Base-by-base conservation (phyloP, 306 rosid genomes). In the Hippophae tibetana region DNA sequence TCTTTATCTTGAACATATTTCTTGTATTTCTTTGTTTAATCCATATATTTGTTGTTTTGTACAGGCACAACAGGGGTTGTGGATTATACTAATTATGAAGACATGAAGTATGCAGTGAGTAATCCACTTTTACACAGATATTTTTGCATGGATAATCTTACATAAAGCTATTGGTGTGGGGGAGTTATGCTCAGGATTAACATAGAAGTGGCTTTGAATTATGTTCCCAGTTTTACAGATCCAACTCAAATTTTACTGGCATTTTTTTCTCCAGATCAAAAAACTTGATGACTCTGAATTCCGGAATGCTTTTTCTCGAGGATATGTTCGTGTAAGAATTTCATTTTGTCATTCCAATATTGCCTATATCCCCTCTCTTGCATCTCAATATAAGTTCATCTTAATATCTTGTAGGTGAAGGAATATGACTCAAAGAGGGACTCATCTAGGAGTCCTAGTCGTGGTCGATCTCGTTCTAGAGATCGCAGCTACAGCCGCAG, bases 41-140 rank as follows among this genome's bases (percentile, higher is more conserved):
- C 41, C 38, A 31, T 62, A 56, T 49, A 26, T 11, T 73, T 49
- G 40, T 58, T 68, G 54, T 56, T 66, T 46, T 64, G n/a, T 74
- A 31, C 38, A 89, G 99, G 97, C 52, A 89, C 99, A 47, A 93
- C 99, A 18, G 99, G 99, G 59, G 82, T 93, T 60, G 97, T 89
- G 70, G 99, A 93, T 67, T 93, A 86, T 78, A 86, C 97, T 53
- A 93, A 84, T 80, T 66, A 78, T 27, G 99, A 93, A 53, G 99
- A 93, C 72, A 93, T 93, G 99, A 93, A 89, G 71, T 88, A 89
- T 82, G 99, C 97, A 9, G 99, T 93, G 77, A 89, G 97, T 79
- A 45, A 47, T 31, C 38, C 38, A 4, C 3, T 31, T 31, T 31
- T 31, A 31, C 38, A 31, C 38, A 31, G 38, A 31, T 31, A 4